Conservation (phyloP, 192 early-diverging fungal species). For the Coemansia sp. region DNA sequence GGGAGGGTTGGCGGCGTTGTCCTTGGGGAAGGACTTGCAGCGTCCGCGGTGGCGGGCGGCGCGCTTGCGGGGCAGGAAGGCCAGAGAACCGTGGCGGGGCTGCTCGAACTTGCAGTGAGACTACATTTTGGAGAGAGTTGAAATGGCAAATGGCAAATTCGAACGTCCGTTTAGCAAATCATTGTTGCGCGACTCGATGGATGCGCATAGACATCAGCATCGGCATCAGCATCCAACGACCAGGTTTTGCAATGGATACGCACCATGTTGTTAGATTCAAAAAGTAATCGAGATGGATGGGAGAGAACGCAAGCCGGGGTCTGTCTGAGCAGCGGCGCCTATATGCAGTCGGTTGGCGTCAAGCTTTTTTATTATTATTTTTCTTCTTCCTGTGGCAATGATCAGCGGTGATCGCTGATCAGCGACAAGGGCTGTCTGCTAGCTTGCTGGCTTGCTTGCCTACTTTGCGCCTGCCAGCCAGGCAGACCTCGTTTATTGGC, state of each 20-base stretch:
- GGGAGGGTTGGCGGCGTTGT: constrained; percentile 91
- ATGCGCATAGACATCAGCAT: background rate
- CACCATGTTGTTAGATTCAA: constrained; percentile 23
- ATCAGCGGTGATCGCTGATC: too few relatives aligned
- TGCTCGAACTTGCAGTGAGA: constrained; percentile 98
- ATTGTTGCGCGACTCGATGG: too few relatives aligned
- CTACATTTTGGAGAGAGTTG: constrained; percentile 33
- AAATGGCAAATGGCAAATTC: constrained; percentile 4
- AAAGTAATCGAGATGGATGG: constrained; percentile 5
- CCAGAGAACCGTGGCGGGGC: constrained; percentile 87
- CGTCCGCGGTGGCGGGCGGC: constrained; percentile 93
- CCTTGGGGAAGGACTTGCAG: constrained; percentile 99
- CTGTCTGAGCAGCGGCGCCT: too few relatives aligned
- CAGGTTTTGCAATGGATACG: constrained; percentile 14
- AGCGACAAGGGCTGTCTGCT: too few relatives aligned
- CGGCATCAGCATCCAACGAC: constrained; percentile 12
- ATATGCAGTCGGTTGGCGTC: too few relatives aligned
- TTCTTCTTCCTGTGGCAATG: too few relatives aligned
- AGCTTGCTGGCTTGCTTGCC: too few relatives aligned
- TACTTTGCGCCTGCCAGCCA: too few relatives aligned
- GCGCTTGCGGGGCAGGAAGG: constrained; percentile 77
- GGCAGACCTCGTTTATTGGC: too few relatives aligned
- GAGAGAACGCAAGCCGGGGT: too few relatives aligned
- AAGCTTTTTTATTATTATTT: too few relatives aligned
- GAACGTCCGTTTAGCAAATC: too few relatives aligned